Evolutionary conservation across 2,329 filamentous ascomycete genomes (phyloP).

Genomic region (Diaporthe capsici): DNA sequence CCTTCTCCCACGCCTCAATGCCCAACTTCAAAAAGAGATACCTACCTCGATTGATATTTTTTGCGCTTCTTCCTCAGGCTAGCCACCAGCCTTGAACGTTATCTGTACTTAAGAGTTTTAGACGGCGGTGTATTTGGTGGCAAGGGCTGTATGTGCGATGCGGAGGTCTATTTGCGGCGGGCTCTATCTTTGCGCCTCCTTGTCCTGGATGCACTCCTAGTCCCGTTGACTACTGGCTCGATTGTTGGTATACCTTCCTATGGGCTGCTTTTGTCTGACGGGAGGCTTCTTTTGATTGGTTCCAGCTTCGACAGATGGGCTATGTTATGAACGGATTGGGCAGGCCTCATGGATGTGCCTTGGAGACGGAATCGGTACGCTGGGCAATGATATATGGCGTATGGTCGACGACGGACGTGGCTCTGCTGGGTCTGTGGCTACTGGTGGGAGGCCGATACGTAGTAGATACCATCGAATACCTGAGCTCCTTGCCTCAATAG

Average conservation of each 20-base stretch:
- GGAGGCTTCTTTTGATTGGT: neutral
- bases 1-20: neutral
- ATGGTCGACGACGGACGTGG: neutral
- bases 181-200: neutral
- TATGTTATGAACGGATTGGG: neutral
- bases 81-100: neutral
- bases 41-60: slow-evolving; percentile 18
- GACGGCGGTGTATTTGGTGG: slow-evolving; percentile 21
- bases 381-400: slow-evolving; percentile 5
- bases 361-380: neutral
- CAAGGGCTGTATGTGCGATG: neutral
- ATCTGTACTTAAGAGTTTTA: slow-evolving; percentile 31
- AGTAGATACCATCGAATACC: slow-evolving; percentile 16
- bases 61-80: neutral
- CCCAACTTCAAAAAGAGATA: slow-evolving; percentile 34
- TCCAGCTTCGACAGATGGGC: neutral
- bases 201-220: neutral
- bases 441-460: neutral
- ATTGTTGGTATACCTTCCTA: neutral
- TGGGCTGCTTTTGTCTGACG: neutral
- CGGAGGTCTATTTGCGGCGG: neutral
- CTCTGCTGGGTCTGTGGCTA: neutral
- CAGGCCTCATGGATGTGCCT: neutral
- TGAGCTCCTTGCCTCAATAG: slow-evolving; percentile 6
- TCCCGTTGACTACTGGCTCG: slow-evolving; percentile 2